These are phyloP conservation scores for Boletus pseudo-olivaceus DNA, from an alignment of 768 basidiomycete genomes.

Conservation along the genomic window DNA sequence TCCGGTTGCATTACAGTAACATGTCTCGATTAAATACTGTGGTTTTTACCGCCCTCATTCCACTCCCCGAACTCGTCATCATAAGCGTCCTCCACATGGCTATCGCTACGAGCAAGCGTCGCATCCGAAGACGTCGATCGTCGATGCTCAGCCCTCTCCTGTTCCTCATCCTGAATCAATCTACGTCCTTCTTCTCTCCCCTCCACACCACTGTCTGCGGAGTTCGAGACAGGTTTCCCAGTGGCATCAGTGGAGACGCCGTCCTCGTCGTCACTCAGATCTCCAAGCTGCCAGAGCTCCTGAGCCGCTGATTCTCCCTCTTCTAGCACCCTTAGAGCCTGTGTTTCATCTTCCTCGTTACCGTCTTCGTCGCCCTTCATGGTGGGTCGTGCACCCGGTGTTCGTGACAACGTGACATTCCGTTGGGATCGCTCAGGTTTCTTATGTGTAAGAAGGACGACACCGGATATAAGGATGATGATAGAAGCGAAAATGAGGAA, in stretches of 20 bases:
- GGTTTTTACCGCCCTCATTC: slow-evolving; percentile 14
- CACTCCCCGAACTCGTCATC: slow-evolving; percentile 37
- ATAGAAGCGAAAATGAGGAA: slow-evolving; percentile 88
- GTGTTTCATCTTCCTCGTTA: slow-evolving; percentile 38
- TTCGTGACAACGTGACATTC: slow-evolving; percentile 26
- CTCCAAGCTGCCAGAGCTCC: slow-evolving; percentile 69
- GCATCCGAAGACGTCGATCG: slow-evolving; percentile 37
- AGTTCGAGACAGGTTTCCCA: slow-evolving; percentile 18
- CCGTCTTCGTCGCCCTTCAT: slow-evolving; percentile 11
- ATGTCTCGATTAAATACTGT: background rate
- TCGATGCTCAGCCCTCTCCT: slow-evolving; percentile 33
- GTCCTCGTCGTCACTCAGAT: slow-evolving; percentile 67
- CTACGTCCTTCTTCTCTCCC: slow-evolving; percentile 41
- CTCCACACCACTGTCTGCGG: slow-evolving; percentile 12
- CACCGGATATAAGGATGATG: slow-evolving; percentile 80
- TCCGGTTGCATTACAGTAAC: background rate
- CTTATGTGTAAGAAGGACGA: slow-evolving; percentile 91
- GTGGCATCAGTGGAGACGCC: slow-evolving; percentile 39
- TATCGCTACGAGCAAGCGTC: slow-evolving; percentile 27
- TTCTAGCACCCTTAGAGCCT: slow-evolving; percentile 32
- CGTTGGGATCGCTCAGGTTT: slow-evolving; percentile 59
- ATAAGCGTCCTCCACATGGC: slow-evolving; percentile 8
- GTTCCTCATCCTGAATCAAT: slow-evolving; percentile 38
- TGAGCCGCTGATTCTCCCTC: slow-evolving; percentile 35
- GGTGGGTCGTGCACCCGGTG: slow-evolving; percentile 24